Base-by-base conservation (phyloP, 2,329 filamentous ascomycete species). In the Calonectria multiphialidica region DNA sequence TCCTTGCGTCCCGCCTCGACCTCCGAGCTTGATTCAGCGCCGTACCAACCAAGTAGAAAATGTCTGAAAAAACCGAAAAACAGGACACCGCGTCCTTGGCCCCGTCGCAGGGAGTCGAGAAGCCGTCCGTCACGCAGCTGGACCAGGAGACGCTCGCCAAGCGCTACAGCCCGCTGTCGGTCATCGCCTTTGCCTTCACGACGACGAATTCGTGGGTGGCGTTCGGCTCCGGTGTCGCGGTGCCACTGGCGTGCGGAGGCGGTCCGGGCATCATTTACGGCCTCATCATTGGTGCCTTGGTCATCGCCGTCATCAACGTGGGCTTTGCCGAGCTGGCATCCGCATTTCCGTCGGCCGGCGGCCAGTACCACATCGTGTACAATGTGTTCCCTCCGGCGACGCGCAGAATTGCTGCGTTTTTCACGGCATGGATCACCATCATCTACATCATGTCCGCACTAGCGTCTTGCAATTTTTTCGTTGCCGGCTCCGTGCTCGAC, bases 171-270 rank as follows among this genome's bases (percentile, higher is more conserved):
- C 78, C 76, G 1, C 64, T 79, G 3, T 79, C 78, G 8, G 78
- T 79, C 45, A 72, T 79, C 25, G 78, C 77, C 2, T 79, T 79
- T 30, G 78, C 76, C 0, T 79, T 79, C 25, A 79, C 78, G 2
- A 79, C 78, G 6, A 79, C 76, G 18, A 79, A 79, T 25, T 79
- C 78, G 0, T 79, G 78, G 78, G 74, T 78, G 28, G 78, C 77
- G 6, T 79, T 79, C 64, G 77, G 72, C 5, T 79, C 77, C 7
- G 77, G 77, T 1, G 66, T 79, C 6, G 76, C 77, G 0, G 75
- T 79, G 4, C 77, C 77, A 5, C 57, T 79, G 15, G 74, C 77
- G 2, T 79, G 76, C 21, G 78, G 77, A 2, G 77, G 70, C n/a
- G 78, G 76, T 7, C 78, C 78, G 9, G 77, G 72, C 1, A 69